Percentiles rank a stretch among this genome's conserved stretches.
phyloP scores from a whole-genome alignment of 192 early-diverging fungal species.

The Coemansia sp. region DNA sequence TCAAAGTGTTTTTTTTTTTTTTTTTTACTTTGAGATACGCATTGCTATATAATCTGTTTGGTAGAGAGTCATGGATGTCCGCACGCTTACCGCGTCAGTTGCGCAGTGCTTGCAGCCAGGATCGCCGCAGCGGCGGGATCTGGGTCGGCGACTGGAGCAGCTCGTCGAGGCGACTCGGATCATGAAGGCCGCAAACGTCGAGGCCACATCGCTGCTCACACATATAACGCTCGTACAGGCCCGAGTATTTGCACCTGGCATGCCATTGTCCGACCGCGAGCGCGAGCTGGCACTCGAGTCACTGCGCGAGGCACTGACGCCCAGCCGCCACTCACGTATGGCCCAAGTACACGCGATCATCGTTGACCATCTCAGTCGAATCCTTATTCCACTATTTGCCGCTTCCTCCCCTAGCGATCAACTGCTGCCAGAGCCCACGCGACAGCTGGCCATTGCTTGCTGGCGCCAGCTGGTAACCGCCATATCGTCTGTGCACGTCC shows the following conservation, averaged over 20 bases:
- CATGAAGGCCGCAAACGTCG: slow-evolving; percentile 20
- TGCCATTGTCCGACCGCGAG: slow-evolving; percentile 21
- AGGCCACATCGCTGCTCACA: slow-evolving; percentile 26
- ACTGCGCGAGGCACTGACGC: slow-evolving; percentile 18
- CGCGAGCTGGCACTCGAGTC: slow-evolving; percentile 25
- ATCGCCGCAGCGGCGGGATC: slow-evolving; percentile 8
- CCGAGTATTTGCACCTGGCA: slow-evolving; percentile 8
- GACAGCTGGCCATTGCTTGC: slow-evolving; percentile 25
- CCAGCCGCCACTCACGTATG: slow-evolving; percentile 7
- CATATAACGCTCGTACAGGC: slow-evolving; percentile 25
- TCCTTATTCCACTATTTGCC: slow-evolving; percentile 18
- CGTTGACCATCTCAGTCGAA: slow-evolving; percentile 34
- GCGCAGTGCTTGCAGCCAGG: slow-evolving; percentile 10
- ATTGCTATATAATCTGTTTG: too few species aligned
- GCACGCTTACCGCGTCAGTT: slow-evolving; percentile 9
- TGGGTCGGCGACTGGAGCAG: slow-evolving; percentile 13
- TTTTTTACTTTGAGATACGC: too few species aligned
- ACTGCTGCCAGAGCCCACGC: slow-evolving; percentile 12
- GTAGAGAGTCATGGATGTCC: slow-evolving; percentile 46
- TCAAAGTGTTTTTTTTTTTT: too few species aligned
- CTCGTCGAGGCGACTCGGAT: background rate
- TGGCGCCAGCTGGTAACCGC: slow-evolving; percentile 22
- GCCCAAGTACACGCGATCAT: slow-evolving; percentile 27
- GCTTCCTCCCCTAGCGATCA: slow-evolving; percentile 2
- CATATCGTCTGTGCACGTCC: slow-evolving; percentile 20